Percentiles rank a stretch among this genome's conserved stretches.
These are phyloP conservation scores for Pichia manshurica DNA, from an alignment of 805 yeast genomes.

Conservation along the genomic window DNA sequence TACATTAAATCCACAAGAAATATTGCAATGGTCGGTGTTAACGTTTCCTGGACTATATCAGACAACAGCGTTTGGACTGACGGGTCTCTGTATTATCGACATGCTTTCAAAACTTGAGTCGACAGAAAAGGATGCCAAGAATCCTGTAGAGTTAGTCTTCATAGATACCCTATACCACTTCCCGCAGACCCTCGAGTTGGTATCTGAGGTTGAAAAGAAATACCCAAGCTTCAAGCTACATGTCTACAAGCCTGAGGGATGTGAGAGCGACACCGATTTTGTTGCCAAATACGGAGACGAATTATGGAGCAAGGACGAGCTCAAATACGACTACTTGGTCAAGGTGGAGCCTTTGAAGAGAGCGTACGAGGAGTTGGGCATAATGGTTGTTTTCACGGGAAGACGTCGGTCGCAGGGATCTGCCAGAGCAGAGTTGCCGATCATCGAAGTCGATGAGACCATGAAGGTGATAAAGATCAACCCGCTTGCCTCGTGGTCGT, in stretches of 20 bases:
- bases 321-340: slow-evolving; percentile 74
- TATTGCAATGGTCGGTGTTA: slow-evolving; percentile 74
- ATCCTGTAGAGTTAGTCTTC: slow-evolving; percentile 69
- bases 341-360: slow-evolving; percentile 91
- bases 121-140: slow-evolving; percentile 12
- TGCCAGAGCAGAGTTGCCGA: slow-evolving; percentile 61
- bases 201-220: slow-evolving; percentile 47
- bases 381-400: slow-evolving; percentile 88
- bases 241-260: slow-evolving; percentile 60
- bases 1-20: slow-evolving; percentile 59
- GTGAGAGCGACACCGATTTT: slow-evolving; percentile 56
- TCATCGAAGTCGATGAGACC: slow-evolving; percentile 67
- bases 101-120: slow-evolving; percentile 54
- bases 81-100: slow-evolving; percentile 85
- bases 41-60: slow-evolving; percentile 81
- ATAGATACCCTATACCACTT: slow-evolving; percentile 90
- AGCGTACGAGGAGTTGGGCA: slow-evolving; percentile 67
- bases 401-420: slow-evolving; percentile 90
- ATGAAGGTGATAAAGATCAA: slow-evolving; percentile 78
- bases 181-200: slow-evolving; percentile 83
- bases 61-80: slow-evolving; percentile 92
- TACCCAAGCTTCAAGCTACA: slow-evolving; percentile 52
- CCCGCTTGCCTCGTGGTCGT: slow-evolving; percentile 82
- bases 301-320: slow-evolving; percentile 80
- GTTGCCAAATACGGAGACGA: slow-evolving; percentile 61